Conservation (phyloP, 768 basidiomycete genomes). For the Coprinopsis sp. region DNA sequence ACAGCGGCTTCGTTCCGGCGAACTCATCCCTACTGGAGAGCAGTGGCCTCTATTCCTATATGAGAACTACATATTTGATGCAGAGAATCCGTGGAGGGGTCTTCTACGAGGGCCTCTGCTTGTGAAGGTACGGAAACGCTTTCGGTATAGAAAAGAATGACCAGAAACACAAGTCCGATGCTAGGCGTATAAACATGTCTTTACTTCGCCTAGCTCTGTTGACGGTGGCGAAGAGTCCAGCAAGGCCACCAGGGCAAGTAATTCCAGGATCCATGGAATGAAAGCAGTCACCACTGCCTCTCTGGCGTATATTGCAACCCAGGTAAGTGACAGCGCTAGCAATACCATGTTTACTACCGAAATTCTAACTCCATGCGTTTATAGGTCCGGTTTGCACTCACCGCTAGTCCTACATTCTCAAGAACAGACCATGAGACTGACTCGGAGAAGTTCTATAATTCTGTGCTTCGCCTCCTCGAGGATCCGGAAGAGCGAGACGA, state of each 20-base stretch:
- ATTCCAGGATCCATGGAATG: slow-evolving; percentile 12
- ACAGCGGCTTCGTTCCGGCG: slow-evolving; percentile 9
- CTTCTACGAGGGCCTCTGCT: slow-evolving; percentile 18
- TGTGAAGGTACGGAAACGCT: slow-evolving; percentile 12
- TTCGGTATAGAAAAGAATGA: background rate
- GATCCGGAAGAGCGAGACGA: too few species aligned
- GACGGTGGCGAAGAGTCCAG: slow-evolving; percentile 16
- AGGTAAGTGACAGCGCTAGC: too few species aligned
- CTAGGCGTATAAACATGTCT: slow-evolving; percentile 25
- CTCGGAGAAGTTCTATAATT: too few species aligned
- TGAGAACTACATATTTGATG: slow-evolving; percentile 15
- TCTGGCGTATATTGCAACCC: slow-evolving; percentile 17
- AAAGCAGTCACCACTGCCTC: slow-evolving; percentile 8
- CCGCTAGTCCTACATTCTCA: too few species aligned
- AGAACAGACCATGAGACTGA: too few species aligned
- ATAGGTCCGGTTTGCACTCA: too few species aligned
- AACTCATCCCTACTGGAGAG: slow-evolving; percentile 17
- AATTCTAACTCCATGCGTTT: too few species aligned
- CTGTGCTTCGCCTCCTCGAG: too few species aligned
- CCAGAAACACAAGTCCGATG: slow-evolving; percentile 1
- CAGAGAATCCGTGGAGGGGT: slow-evolving; percentile 23
- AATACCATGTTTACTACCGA: too few species aligned
- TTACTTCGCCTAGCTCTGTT: slow-evolving; percentile 26
- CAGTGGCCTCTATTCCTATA: slow-evolving; percentile 23
- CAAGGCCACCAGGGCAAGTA: slow-evolving; percentile 22